Conservation (phyloP, 169 alveolate genomes). For the Plasmodium yoelii region DNA sequence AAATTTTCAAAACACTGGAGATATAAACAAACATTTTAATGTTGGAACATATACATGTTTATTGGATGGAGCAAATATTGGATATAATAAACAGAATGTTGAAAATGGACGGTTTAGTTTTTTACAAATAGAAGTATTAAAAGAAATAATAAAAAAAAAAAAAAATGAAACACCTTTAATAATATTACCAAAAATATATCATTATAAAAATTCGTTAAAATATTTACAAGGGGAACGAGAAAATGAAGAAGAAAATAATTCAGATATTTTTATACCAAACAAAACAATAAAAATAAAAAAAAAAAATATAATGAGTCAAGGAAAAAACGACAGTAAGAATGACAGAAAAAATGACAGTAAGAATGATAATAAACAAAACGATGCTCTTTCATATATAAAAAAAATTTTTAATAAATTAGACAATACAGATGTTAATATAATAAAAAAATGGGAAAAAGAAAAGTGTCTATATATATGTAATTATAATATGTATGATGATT, state of each 20-base stretch:
- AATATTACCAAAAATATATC: conserved; percentile 68
- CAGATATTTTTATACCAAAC: conserved; percentile 45
- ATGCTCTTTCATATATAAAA: conserved; percentile 23
- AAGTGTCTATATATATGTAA: conserved; percentile 61
- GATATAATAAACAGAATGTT: conserved; percentile 71
- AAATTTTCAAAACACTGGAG: not conserved
- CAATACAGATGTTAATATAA: conserved; percentile 47
- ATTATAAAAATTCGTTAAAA: conserved; percentile 61
- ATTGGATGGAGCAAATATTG: conserved; percentile 74
- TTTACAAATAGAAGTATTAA: conserved; percentile 66
- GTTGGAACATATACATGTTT: conserved; percentile 59
- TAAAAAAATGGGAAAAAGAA: conserved; percentile 70
- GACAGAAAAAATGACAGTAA: not conserved
- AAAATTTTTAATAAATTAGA: conserved; percentile 55
- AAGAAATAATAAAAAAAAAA: conserved; percentile 68
- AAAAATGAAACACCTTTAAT: conserved; percentile 65
- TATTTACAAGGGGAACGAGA: conserved; percentile 2
- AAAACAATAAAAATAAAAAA: conserved; percentile 55
- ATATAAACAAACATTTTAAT: conserved; percentile 28
- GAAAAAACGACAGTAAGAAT: too few relatives aligned
- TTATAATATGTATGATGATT: conserved; percentile 73
- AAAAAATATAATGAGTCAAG: not conserved
- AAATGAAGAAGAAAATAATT: not conserved
- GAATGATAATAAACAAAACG: not conserved
- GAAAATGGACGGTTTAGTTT: conserved; percentile 67